A percentile compares a stretch with the other conserved stretches of the same genome.
Evolutionary conservation across 768 basidiomycete species (phyloP).

Genomic region (Phylloporus sp.): DNA sequence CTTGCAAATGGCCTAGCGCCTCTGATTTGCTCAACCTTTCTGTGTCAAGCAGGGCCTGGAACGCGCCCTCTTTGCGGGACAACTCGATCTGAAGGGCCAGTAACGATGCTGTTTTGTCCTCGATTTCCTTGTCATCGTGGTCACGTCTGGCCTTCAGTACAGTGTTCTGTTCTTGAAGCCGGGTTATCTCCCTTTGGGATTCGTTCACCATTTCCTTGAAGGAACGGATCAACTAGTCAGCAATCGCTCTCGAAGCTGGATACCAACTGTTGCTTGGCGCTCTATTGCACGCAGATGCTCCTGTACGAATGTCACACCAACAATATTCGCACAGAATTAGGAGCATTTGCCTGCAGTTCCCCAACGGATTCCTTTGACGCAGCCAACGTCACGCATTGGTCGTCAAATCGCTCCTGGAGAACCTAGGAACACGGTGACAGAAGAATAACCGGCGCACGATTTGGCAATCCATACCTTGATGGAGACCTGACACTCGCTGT

Average conservation of each 20-base stretch:
- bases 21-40: slow-evolving; percentile 23
- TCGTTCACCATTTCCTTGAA: slow-evolving; percentile 16
- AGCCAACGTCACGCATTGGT: slow-evolving; percentile 49
- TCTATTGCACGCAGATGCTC: slow-evolving; percentile 23
- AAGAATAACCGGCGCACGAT: background rate
- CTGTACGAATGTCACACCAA: slow-evolving; percentile 6
- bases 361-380: slow-evolving; percentile 52
- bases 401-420: slow-evolving; percentile 59
- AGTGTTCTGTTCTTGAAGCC: slow-evolving; percentile 22
- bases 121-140: slow-evolving; percentile 3
- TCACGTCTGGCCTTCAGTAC: slow-evolving; percentile 15
- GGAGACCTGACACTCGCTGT: slow-evolving; percentile 16
- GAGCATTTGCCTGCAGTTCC: slow-evolving; percentile 43
- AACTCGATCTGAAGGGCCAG: slow-evolving; percentile 19
- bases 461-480: slow-evolving; percentile 19
- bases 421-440: slow-evolving; percentile 27
- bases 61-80: slow-evolving; percentile 26
- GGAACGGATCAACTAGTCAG: background rate
- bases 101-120: slow-evolving; percentile 10
- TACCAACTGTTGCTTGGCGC: slow-evolving; percentile 15
- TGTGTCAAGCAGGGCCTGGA: slow-evolving; percentile 19
- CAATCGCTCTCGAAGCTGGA: background rate
- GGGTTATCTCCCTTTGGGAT: slow-evolving; percentile 13
- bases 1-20: slow-evolving; percentile 14
- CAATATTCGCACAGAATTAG: background rate